Conservation (phyloP, 2,329 filamentous ascomycete genomes). For the Sphaceloma murrayae region DNA sequence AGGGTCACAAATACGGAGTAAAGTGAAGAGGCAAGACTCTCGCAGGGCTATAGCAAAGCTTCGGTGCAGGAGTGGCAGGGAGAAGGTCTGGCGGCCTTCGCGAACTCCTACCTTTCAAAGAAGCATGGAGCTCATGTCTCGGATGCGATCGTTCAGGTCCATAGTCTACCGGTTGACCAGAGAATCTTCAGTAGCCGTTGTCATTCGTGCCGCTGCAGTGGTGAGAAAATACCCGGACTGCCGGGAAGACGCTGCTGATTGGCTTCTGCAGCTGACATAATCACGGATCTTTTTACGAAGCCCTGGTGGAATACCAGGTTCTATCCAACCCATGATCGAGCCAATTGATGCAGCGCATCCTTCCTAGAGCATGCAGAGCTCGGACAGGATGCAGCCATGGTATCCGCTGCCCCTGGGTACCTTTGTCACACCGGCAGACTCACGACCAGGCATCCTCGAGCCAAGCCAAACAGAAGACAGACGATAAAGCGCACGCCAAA, state of each 20-base stretch:
- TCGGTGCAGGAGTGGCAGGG: background rate
- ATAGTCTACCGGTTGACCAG: conserved; percentile 15
- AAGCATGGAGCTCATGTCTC: conserved; percentile 14
- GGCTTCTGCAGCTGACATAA: background rate
- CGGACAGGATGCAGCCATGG: background rate
- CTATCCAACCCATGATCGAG: background rate
- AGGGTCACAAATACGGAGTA: background rate
- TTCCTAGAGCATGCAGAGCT: background rate
- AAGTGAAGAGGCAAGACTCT: background rate
- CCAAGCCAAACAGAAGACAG: background rate
- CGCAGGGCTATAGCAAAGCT: too few relatives aligned
- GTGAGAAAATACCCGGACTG: background rate
- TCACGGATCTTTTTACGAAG: background rate
- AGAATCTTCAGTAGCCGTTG: conserved; percentile 1
- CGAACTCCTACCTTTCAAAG: conserved; percentile 6
- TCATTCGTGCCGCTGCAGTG: background rate
- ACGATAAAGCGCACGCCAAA: background rate
- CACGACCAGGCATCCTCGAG: background rate
- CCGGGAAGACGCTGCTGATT: conserved; percentile 3
- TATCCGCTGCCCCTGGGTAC: background rate
- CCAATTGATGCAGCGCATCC: conserved; percentile 15
- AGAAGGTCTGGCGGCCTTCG: background rate
- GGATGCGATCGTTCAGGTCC: conserved; percentile 1
- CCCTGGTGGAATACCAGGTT: background rate
- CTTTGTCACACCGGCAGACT: background rate